phyloP scores from a whole-genome alignment of 192 early-diverging fungal genomes.

The Obelidium mucronatum region DNA sequence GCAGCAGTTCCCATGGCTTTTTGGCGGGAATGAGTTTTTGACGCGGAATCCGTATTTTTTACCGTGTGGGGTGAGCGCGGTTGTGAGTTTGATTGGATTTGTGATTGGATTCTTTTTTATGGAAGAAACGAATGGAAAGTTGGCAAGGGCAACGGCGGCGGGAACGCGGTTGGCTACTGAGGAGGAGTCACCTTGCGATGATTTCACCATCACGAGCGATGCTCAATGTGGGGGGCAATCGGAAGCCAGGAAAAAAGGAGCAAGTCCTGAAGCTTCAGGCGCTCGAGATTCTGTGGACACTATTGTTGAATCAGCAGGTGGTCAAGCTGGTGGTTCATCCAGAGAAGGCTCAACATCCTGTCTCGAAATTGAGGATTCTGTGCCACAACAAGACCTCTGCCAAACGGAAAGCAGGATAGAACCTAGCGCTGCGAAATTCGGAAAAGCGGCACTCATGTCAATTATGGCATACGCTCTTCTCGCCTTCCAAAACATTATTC shows the following conservation, averaged over 20 bases:
- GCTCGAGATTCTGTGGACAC: background rate
- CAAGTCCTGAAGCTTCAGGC: background rate
- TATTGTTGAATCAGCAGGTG: background rate
- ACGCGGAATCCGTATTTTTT: conserved; percentile 80
- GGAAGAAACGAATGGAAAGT: conserved; percentile 43
- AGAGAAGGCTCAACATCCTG: background rate
- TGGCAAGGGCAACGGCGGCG: background rate
- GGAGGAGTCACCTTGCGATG: background rate
- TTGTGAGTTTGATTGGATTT: conserved; percentile 69
- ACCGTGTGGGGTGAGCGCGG: conserved; percentile 76
- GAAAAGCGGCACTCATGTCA: conserved; percentile 14
- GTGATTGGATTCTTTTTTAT: conserved; percentile 61
- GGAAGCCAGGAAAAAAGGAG: background rate
- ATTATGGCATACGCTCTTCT: conserved; percentile 44
- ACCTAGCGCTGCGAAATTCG: background rate
- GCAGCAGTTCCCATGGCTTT: conserved; percentile 63
- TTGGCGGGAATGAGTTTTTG: conserved; percentile 60
- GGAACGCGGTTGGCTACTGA: background rate
- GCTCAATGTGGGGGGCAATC: too few species aligned
- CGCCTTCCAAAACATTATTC: conserved; percentile 50
- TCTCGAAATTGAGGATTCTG: conserved; percentile 25
- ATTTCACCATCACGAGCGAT: too few species aligned
- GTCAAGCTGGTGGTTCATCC: background rate
- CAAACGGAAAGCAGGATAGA: too few species aligned
- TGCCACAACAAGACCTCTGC: background rate